Evolutionary conservation across 139 green algal species (phyloP).

Genomic region (Bryopsis sp.): DNA sequence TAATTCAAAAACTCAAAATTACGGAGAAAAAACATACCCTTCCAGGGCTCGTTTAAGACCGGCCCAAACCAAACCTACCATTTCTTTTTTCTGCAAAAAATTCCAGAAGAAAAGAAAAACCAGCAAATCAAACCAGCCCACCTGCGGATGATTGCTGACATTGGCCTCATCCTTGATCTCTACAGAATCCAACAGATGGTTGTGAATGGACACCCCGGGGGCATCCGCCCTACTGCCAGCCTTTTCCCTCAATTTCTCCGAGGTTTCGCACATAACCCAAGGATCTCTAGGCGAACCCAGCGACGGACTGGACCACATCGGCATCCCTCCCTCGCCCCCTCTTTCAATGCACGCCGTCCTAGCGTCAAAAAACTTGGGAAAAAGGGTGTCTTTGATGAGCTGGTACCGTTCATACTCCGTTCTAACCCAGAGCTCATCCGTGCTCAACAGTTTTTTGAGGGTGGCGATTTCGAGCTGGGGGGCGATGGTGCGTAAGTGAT

Average conservation of each 20-base stretch:
- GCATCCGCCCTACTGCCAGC: neutral
- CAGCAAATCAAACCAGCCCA: too few relatives aligned
- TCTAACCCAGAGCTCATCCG: slow-evolving; percentile 9
- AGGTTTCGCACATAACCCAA: neutral
- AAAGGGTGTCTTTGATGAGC: slow-evolving; percentile 3
- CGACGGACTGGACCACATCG: slow-evolving; percentile 12
- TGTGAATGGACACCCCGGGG: neutral
- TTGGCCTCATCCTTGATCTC: slow-evolving; percentile 1
- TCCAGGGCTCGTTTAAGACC: too few relatives aligned
- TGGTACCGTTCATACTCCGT: slow-evolving; percentile 14
- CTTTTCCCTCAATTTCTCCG: neutral
- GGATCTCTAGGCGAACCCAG: slow-evolving; percentile 14
- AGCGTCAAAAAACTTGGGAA: slow-evolving; percentile 13
- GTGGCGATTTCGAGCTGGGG: neutral
- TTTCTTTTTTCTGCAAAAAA: too few relatives aligned
- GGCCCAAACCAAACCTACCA: too few relatives aligned
- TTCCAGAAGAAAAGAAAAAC: too few relatives aligned
- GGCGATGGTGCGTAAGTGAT: neutral
- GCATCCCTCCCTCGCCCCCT: slow-evolving; percentile 4
- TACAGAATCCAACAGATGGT: slow-evolving; percentile 1
- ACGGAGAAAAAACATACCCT: too few relatives aligned
- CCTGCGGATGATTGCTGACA: neutral
- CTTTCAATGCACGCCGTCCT: neutral
- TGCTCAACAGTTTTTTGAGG: slow-evolving; percentile 6
- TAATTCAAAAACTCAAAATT: too few relatives aligned